Percentiles rank a stretch among this genome's conserved stretches.
Conservation (phyloP, 106 monocot species). For the Dactylorhiza incarnata region DNA sequence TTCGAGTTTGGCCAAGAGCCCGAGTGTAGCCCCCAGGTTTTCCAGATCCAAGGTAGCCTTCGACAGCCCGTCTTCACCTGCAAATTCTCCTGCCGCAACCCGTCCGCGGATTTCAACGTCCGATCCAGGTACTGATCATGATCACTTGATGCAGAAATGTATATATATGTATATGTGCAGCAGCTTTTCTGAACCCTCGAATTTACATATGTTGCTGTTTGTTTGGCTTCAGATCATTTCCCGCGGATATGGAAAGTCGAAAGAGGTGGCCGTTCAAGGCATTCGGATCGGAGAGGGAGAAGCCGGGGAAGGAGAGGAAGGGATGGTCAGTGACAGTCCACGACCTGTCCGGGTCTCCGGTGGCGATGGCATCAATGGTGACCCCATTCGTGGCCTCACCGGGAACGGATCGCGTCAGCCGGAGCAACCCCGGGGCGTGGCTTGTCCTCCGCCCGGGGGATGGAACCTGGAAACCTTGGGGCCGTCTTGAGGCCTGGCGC, state of each 20-base stretch:
- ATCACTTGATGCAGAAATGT: background rate
- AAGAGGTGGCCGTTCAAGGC: slow-evolving; percentile 36
- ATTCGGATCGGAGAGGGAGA: slow-evolving; percentile 62
- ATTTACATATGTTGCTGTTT: background rate
- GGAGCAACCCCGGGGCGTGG: slow-evolving; percentile 89
- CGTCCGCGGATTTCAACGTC: slow-evolving; percentile 29
- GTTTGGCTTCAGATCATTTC: slow-evolving; percentile 33
- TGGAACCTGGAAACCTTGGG: slow-evolving; percentile 89
- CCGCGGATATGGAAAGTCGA: slow-evolving; percentile 20
- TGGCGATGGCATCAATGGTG: slow-evolving; percentile 90
- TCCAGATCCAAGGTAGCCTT: slow-evolving; percentile 60
- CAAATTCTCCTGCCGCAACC: slow-evolving; percentile 62
- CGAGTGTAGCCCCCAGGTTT: slow-evolving; percentile 90
- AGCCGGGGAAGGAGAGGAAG: slow-evolving; percentile 58
- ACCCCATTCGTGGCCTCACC: slow-evolving; percentile 89
- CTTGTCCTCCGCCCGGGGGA: slow-evolving; percentile 69
- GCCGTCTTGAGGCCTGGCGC: slow-evolving; percentile 84
- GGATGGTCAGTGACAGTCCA: slow-evolving; percentile 87
- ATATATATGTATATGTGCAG: background rate
- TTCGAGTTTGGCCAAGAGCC: slow-evolving; percentile 92
- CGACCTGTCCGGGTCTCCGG: slow-evolving; percentile 83
- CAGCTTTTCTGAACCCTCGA: background rate
- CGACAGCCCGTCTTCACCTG: slow-evolving; percentile 91
- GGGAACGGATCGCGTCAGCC: slow-evolving; percentile 67
- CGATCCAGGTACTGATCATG: slow-evolving; percentile 34